These are phyloP conservation scores for Cerioporus squamosus DNA, from an alignment of 1,284 basidiomycete species.

Conservation along the genomic window DNA sequence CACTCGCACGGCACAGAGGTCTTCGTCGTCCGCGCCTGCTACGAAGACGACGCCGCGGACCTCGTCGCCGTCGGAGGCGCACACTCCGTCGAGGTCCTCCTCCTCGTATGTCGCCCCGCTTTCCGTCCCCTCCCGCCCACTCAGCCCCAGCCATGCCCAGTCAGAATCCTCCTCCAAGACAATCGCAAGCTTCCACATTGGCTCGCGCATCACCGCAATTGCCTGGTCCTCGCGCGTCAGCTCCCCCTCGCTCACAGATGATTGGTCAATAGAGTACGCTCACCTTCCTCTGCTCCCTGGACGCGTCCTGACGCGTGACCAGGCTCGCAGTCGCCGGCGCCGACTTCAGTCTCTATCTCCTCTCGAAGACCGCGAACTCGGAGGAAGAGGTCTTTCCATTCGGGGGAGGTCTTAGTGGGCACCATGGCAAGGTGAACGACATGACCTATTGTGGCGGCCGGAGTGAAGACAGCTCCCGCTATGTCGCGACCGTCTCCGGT, in stretches of 20 bases:
- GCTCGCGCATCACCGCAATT: conserved; percentile 71
- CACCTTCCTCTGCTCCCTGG: background rate
- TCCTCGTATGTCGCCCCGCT: conserved; percentile 52
- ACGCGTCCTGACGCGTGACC: conserved; percentile 4
- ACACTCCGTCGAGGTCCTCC: conserved; percentile 70
- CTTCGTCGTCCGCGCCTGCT: conserved; percentile 63
- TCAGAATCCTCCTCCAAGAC: conserved; percentile 42
- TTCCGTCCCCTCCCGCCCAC: conserved; percentile 14
- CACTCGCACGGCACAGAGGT: conserved; percentile 62
- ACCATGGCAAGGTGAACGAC: conserved; percentile 74
- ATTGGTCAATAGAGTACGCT: conserved; percentile 74
- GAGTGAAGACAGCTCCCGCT: conserved; percentile 65
- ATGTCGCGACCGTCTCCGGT: conserved; percentile 82
- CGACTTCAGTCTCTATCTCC: conserved; percentile 70
- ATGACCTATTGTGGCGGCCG: conserved; percentile 77
- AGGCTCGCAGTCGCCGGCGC: conserved; percentile 70
- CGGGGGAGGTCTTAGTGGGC: conserved; percentile 77
- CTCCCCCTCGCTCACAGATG: conserved; percentile 64
- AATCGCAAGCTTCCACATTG: conserved; percentile 75
- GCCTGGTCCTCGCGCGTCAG: conserved; percentile 75
- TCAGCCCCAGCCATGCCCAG: conserved; percentile 24
- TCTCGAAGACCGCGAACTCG: conserved; percentile 56
- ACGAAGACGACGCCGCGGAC: conserved; percentile 65
- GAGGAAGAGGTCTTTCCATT: conserved; percentile 67
- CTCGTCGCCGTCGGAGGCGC: conserved; percentile 73